Percentiles rank a stretch among this genome's conserved stretches.
phyloP scores from a whole-genome alignment of 164 flowering plant genomes.

The Protea cynaroides region DNA sequence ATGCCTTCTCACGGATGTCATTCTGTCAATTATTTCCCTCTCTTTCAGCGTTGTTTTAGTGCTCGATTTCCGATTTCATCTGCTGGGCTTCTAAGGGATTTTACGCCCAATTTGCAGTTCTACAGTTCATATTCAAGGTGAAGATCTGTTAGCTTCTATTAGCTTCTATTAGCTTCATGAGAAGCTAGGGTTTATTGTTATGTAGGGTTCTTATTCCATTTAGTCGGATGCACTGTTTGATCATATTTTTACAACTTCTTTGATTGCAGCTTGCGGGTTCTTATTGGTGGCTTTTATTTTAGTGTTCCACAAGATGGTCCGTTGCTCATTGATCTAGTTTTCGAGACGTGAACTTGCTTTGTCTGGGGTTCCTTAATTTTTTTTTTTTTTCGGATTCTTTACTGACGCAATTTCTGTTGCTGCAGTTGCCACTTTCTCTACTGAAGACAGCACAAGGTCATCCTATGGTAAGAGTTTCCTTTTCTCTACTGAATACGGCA shows the following conservation, averaged over 20 bases:
- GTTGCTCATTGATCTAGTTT: not conserved
- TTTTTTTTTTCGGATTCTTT: not conserved
- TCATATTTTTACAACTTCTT: not conserved
- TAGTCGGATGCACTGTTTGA: not conserved
- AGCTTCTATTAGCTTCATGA: not conserved
- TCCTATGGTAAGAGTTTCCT: slow-evolving; percentile 63
- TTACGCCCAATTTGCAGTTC: not conserved
- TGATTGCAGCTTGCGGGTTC: not conserved
- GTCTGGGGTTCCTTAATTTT: not conserved
- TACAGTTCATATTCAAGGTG: not conserved
- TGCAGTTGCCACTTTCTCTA: slow-evolving; percentile 87
- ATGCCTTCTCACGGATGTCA: too few species aligned
- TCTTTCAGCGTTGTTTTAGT: too few species aligned
- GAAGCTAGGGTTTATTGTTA: slow-evolving; percentile 1
- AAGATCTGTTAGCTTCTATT: not conserved
- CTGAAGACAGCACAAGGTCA: slow-evolving; percentile 95
- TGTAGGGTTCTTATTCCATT: not conserved
- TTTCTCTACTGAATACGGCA: not conserved
- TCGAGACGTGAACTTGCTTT: not conserved
- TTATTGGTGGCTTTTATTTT: not conserved
- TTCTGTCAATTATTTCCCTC: too few species aligned
- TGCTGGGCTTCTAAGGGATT: not conserved
- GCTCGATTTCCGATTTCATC: not conserved
- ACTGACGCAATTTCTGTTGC: not conserved
- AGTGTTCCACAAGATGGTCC: slow-evolving; percentile 6